Base-by-base conservation (phyloP, 2,329 filamentous ascomycete genomes). In the Tolypocladium pustulatum region DNA sequence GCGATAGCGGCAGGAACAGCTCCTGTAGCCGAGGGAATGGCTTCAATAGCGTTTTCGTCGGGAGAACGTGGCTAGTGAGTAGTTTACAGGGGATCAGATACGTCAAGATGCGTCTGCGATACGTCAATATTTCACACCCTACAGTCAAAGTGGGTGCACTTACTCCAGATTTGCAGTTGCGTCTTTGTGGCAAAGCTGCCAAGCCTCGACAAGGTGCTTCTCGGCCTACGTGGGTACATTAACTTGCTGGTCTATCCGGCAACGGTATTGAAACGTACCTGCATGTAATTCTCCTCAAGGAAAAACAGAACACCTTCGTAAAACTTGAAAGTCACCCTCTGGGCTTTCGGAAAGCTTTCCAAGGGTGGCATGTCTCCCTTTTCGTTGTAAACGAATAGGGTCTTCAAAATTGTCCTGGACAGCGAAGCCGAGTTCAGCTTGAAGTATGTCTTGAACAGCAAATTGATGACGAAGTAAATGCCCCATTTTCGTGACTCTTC, bases 381-480 rank as follows among this genome's bases (percentile, higher is more conserved):
- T 49, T 86, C 79, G 59, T 79, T 75, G 58, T 89, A 87, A 15
- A 91, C 92, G 54, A 87, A 81, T 54, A 99, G 80, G 0, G 91
- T 91, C 64, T 88, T 90, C 54, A 99, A 79, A 55, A 97, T 87
- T 64, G 94, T 97, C 70, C 94, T 91, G 22, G 88, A 96, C 25
- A 97, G 78, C n/a, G 85, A 86, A 59, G 95, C 88, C 38, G 89
- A 90, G 74, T 96, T 96, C 62, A 97, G 79, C 77, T 90, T 95
- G 78, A 99, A 99, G 73, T 97, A 97, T 1, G 92, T 97, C 75
- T 97, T 97, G 83, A 99, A 99, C 17, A 97, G 80, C 9, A 99
- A 81, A 69, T 96, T 97, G 68, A 92, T 91, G 64, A 93, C 87
- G 72, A 91, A 92, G 76, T 99, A 99, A 54, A 96, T 89, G 8